phyloP scores from a whole-genome alignment of 23 red algal genomes.

The Gracilaria domingensis region DNA sequence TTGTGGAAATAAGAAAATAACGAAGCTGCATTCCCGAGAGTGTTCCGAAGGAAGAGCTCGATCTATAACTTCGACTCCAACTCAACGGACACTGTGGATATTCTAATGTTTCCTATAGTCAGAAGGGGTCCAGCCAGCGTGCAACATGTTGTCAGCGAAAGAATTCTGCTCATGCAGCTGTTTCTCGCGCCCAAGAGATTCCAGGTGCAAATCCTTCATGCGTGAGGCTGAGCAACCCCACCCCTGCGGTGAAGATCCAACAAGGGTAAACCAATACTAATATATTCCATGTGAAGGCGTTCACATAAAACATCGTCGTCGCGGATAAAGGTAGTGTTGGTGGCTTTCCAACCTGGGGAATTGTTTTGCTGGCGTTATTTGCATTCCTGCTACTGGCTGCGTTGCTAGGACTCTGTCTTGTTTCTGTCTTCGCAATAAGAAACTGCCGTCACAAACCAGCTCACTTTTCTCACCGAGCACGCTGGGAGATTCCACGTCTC shows the following conservation, averaged over 20 bases:
- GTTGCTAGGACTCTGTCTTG: conserved; percentile 38
- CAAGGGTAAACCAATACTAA: neutral
- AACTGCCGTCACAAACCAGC: neutral
- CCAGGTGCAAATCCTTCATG: conserved; percentile 23
- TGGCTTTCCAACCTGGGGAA: conserved; percentile 43
- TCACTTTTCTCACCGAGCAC: neutral
- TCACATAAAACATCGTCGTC: neutral
- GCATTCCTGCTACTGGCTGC: conserved; percentile 32
- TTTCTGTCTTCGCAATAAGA: conserved; percentile 19
- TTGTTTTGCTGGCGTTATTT: conserved; percentile 47
- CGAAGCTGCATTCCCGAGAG: conserved; percentile 38
- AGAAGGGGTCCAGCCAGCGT: neutral
- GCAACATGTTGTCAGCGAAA: conserved; percentile 36
- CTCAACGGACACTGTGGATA: neutral
- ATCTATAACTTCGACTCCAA: conserved; percentile 40
- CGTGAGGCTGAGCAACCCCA: neutral
- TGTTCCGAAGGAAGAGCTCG: conserved; percentile 33
- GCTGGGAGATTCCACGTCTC: neutral
- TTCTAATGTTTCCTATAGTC: conserved; percentile 53
- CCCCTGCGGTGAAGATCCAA: neutral
- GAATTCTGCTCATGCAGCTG: conserved; percentile 25
- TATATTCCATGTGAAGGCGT: neutral
- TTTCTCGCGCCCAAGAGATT: conserved; percentile 28
- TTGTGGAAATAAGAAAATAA: neutral
- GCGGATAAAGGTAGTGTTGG: conserved; percentile 1